Conservation (phyloP, 1,284 basidiomycete species). For the Ceratobasidium sp. region DNA sequence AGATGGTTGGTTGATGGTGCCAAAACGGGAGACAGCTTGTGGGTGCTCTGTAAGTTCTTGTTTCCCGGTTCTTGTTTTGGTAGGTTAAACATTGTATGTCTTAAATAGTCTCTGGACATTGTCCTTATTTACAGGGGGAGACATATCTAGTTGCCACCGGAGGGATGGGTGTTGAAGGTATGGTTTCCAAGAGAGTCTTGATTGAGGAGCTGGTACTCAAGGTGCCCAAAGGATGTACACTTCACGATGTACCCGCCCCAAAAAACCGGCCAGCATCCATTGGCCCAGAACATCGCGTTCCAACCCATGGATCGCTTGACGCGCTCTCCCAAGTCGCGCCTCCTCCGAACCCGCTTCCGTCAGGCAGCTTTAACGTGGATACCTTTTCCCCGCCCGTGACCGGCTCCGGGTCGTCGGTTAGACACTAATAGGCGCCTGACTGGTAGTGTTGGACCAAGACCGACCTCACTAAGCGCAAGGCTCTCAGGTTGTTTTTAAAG, state of each 20-base stretch:
- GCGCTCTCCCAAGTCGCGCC: neutral
- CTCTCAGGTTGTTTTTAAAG: too few relatives aligned
- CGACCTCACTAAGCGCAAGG: too few relatives aligned
- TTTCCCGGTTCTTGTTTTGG: neutral
- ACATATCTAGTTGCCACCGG: slow-evolving; percentile 1
- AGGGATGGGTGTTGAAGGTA: neutral
- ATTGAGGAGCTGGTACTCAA: neutral
- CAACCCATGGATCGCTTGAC: neutral
- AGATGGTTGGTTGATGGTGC: slow-evolving; percentile 9
- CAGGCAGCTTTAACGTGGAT: neutral
- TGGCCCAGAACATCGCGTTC: neutral
- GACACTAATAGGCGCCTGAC: too few relatives aligned
- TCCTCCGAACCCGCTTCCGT: neutral
- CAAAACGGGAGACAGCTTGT: slow-evolving; percentile 7
- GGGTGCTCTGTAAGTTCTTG: slow-evolving; percentile 22
- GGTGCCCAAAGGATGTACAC: slow-evolving; percentile 5
- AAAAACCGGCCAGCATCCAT: neutral
- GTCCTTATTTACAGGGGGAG: neutral
- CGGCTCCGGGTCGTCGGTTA: too few relatives aligned
- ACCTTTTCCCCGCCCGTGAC: too few relatives aligned
- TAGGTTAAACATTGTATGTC: neutral
- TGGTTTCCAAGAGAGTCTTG: neutral
- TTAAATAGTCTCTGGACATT: slow-evolving; percentile 20
- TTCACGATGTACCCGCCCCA: neutral
- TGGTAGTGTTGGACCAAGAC: too few relatives aligned